A percentile compares a stretch with the other conserved stretches of the same genome.
Evolutionary conservation across 192 early-diverging fungal genomes (phyloP).

Genomic region (Dissophora globulifera): DNA sequence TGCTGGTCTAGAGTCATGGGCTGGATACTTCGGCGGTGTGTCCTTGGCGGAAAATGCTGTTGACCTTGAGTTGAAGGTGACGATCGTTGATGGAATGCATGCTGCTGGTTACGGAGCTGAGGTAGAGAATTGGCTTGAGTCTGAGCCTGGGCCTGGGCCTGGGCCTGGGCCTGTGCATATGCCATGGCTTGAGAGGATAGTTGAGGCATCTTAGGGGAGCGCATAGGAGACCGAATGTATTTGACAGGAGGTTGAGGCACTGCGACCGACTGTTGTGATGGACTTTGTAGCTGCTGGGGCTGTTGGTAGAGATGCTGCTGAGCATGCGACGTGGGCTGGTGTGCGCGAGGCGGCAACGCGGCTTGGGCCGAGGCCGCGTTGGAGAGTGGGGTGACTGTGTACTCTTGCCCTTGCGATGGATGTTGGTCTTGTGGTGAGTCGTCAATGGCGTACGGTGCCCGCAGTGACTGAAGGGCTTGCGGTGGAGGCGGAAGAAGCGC

Average conservation of each 20-base stretch:
- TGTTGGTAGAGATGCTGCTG: constrained; percentile 10
- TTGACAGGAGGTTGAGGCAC: constrained; percentile 35
- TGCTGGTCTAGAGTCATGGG: constrained; percentile 45
- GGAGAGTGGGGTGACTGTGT: neutral
- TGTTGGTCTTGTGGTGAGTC: neutral
- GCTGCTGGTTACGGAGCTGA: constrained; percentile 12
- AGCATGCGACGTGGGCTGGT: constrained; percentile 4
- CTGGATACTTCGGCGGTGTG: constrained; percentile 53
- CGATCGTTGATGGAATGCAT: constrained; percentile 13
- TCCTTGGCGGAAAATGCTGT: constrained; percentile 40
- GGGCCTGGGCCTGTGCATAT: constrained; percentile 31
- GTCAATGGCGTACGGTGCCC: constrained; percentile 18
- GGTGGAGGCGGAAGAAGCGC: constrained; percentile 36
- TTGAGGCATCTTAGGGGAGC: constrained; percentile 47
- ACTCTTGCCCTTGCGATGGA: neutral
- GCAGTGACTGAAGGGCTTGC: constrained; percentile 17
- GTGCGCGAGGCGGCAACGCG: neutral
- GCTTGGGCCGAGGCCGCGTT: neutral
- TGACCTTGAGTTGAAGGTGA: constrained; percentile 4
- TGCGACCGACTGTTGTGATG: constrained; percentile 17
- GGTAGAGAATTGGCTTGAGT: constrained; percentile 15
- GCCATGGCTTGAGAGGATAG: constrained; percentile 51
- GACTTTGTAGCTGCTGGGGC: constrained; percentile 9
- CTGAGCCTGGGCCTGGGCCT: constrained; percentile 11
- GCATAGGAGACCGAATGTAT: constrained; percentile 45